A percentile compares a stretch with the other conserved stretches of the same genome.
Evolutionary conservation across 2,329 filamentous ascomycete species (phyloP).

Genomic region (Aureobasidium sp.): DNA sequence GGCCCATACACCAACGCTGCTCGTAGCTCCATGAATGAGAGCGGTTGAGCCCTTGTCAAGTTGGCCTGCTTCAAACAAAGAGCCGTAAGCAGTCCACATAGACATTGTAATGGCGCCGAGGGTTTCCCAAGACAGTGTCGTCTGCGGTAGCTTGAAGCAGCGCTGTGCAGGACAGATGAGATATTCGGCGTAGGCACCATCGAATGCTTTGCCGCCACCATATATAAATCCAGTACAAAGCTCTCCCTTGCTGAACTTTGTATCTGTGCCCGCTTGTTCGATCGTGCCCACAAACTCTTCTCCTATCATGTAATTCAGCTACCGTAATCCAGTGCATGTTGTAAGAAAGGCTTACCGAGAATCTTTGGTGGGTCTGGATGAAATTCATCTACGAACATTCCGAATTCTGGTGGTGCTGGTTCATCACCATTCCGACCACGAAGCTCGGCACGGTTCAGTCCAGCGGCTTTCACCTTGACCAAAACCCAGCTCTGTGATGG

Average conservation of each 20-base stretch:
- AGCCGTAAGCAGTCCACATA: conserved; percentile 15
- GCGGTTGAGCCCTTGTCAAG: not conserved
- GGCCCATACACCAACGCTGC: conserved; percentile 15
- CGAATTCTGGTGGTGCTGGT: conserved; percentile 12
- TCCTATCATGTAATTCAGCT: not conserved
- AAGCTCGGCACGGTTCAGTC: conserved; percentile 16
- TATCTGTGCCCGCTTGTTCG: conserved; percentile 10
- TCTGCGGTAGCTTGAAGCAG: conserved; percentile 1
- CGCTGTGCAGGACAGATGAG: conserved; percentile 11
- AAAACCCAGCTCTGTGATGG: conserved; percentile 8
- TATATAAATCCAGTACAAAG: conserved; percentile 6
- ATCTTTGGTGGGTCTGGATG: conserved; percentile 16
- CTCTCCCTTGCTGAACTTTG: conserved; percentile 8
- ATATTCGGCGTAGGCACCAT: conserved; percentile 17
- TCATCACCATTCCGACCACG: conserved; percentile 6
- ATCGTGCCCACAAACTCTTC: conserved; percentile 17
- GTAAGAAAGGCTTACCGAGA: not conserved
- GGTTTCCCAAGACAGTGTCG: conserved; percentile 4
- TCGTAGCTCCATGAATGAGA: conserved; percentile 13
- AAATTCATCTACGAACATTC: conserved; percentile 12
- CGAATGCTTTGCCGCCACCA: conserved; percentile 15
- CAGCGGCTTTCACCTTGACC: conserved; percentile 8
- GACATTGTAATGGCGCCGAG: conserved; percentile 10
- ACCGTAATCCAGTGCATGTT: too few relatives aligned
- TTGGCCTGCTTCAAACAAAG: conserved; percentile 3